Conservation (phyloP, 2,329 filamentous ascomycete genomes). For the Huntiella decipiens region DNA sequence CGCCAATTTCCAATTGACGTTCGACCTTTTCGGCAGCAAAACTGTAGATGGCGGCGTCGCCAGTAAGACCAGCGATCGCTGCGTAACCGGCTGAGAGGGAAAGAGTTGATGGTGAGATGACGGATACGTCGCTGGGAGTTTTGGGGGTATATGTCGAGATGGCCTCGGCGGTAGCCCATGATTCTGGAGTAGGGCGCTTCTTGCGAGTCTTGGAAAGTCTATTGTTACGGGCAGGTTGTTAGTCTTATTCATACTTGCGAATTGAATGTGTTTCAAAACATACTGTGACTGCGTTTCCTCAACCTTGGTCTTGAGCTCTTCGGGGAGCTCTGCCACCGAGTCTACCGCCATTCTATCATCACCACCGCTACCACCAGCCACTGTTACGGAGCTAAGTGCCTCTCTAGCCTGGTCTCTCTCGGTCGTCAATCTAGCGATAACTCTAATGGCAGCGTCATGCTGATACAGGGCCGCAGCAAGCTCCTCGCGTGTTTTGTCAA, state of each 20-base stretch:
- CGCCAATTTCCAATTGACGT: constrained; percentile 44
- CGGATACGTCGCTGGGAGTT: constrained; percentile 27
- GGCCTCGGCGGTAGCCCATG: constrained; percentile 61
- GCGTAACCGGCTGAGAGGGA: constrained; percentile 41
- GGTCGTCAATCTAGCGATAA: constrained; percentile 76
- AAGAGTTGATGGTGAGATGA: constrained; percentile 31
- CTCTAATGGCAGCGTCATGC: constrained; percentile 87
- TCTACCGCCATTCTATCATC: constrained; percentile 92
- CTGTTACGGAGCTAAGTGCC: constrained; percentile 67
- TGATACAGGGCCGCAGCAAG: constrained; percentile 88
- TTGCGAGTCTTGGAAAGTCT: constrained; percentile 77
- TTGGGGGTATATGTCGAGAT: constrained; percentile 33
- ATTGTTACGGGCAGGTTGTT: constrained; percentile 2
- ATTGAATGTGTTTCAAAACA: constrained; percentile 18
- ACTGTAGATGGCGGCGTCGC: constrained; percentile 58
- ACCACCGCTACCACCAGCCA: constrained; percentile 34
- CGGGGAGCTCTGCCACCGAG: constrained; percentile 49
- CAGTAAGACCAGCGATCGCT: constrained; percentile 56
- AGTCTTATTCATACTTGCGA: background rate
- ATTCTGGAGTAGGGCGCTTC: constrained; percentile 70
- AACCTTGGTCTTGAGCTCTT: constrained; percentile 50
- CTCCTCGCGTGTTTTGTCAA: constrained; percentile 80
- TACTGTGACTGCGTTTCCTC: constrained; percentile 67
- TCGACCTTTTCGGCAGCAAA: constrained; percentile 48
- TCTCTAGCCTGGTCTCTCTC: constrained; percentile 87